Evolutionary conservation across 2,329 filamentous ascomycete genomes (phyloP), one percentile per base, ranked within the genome.

Genomic region (Curvularia hawaiiensis): DNA sequence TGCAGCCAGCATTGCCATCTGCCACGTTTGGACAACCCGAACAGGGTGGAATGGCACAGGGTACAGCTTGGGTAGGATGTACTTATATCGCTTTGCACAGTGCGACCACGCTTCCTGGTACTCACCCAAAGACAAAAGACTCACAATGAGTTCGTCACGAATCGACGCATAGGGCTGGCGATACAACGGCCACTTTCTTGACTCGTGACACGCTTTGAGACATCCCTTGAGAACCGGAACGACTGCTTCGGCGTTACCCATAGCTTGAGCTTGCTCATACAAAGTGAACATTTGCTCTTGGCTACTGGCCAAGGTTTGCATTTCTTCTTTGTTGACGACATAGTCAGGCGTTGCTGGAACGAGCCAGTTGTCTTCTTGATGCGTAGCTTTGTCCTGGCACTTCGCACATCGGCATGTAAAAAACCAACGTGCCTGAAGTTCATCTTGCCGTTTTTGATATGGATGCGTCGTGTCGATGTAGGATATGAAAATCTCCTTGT

Each of bases 391-490:
- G 40, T 62, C 67, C 28, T 69, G 56, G 63, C 85, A 88, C 69
- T 82, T 83, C 6, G 66, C 58, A 65, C 86, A 89, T 40, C 68
- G 67, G 72, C 86, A 89, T 14, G 72, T 75, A 71, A 89, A 89
- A 69, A 82, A 85, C 75, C 86, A 89, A 28, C 82, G 79, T 24
- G 78, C 73, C 46, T 74, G 72, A 1, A 89, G 78, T 63, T 86
- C 82, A 2, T 71, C 72, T 60, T 82, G 83, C 3, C 86, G 82
- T n/a, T 77, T 75, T 9, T 74, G 63, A 26, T 78, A 79, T 0
- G 84, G 80, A 39, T 82, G 80, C 0, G 82, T 85, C 35, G 77
- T 77, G 64, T 89, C 86, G 59, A 87, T 78, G 66, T 89, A 89
- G 3, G 85, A 84, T 57, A 88, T 84, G 63, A 80, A 84, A 30